Percentiles rank a stretch among this genome's conserved stretches.
Conservation (phyloP, 202 grass and related monocot species). For the Cymbopogon flexuosus region DNA sequence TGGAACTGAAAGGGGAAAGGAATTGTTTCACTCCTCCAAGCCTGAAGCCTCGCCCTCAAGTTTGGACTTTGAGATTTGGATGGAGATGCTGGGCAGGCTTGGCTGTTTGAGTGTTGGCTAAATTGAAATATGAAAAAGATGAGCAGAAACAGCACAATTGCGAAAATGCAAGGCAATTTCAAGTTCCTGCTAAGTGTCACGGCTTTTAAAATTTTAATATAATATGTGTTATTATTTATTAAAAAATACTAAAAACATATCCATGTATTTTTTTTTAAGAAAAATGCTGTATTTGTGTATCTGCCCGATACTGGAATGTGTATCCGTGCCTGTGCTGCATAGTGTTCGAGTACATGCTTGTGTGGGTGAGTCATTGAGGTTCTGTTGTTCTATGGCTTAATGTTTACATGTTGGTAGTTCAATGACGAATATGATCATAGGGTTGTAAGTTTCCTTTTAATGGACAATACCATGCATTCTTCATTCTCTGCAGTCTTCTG, state of each 20-base stretch:
- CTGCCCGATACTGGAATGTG: background rate
- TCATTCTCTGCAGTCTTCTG: slow-evolving; percentile 70
- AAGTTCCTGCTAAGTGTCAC: background rate
- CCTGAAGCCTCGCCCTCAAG: background rate
- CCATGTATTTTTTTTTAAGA: background rate
- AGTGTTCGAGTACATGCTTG: background rate
- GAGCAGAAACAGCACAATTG: background rate
- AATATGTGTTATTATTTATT: background rate
- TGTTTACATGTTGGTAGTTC: background rate
- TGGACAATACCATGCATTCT: slow-evolving; percentile 2
- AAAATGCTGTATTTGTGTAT: background rate
- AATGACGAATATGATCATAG: background rate
- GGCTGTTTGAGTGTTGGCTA: background rate
- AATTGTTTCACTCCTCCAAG: background rate
- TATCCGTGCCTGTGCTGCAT: background rate
- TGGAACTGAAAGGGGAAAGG: background rate
- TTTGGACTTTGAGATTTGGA: background rate
- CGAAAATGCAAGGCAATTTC: background rate
- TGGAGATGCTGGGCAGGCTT: background rate
- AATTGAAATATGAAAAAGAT: background rate
- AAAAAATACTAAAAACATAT: background rate
- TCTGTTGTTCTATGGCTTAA: background rate
- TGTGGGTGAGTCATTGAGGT: slow-evolving; percentile 1
- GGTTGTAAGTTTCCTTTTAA: slow-evolving; percentile 15
- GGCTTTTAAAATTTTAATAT: background rate